These are phyloP conservation scores for Helotiales sp. DNA, from an alignment of 2,329 filamentous ascomycete species.

Conservation along the genomic window DNA sequence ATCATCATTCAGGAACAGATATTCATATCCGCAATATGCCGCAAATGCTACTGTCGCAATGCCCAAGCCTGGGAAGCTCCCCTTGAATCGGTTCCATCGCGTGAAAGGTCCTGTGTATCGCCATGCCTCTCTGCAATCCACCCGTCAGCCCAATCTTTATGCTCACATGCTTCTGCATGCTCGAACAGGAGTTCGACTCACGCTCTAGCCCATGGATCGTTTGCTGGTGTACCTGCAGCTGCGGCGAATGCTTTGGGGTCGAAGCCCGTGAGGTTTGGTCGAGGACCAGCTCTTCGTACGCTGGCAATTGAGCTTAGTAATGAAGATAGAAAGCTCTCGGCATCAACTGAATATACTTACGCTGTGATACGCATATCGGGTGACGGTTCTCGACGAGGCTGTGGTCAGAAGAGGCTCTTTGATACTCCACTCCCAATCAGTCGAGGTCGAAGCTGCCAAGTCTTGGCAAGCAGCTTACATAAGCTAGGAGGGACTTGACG, in stretches of 20 bases:
- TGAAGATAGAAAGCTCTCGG: neutral
- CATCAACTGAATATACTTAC: conserved; percentile 25
- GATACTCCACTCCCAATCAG: neutral
- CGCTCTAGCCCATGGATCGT: conserved; percentile 68
- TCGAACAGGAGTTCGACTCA: conserved; percentile 41
- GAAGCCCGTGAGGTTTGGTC: conserved; percentile 87
- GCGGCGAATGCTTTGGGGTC: conserved; percentile 78
- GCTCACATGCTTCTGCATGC: neutral
- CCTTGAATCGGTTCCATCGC: conserved; percentile 85
- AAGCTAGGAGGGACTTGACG: neutral
- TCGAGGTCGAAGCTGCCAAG: conserved; percentile 14
- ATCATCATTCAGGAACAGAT: conserved; percentile 78
- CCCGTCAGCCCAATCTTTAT: neutral
- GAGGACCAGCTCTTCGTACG: conserved; percentile 35
- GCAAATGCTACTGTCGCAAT: conserved; percentile 91
- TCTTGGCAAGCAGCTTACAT: conserved; percentile 17
- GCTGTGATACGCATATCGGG: conserved; percentile 35
- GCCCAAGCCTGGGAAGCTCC: conserved; percentile 84
- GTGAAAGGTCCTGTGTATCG: conserved; percentile 88
- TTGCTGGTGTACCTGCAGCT: conserved; percentile 60
- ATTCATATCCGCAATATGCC: conserved; percentile 86
- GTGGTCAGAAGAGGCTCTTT: conserved; percentile 12
- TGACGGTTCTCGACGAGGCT: conserved; percentile 17
- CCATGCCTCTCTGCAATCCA: conserved; percentile 78
- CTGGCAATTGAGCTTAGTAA: conserved; percentile 25